Evolutionary conservation across 176 grass and related monocot genomes (phyloP), one percentile per base, ranked within the genome.

Genomic region (Musa troglodytarum): DNA sequence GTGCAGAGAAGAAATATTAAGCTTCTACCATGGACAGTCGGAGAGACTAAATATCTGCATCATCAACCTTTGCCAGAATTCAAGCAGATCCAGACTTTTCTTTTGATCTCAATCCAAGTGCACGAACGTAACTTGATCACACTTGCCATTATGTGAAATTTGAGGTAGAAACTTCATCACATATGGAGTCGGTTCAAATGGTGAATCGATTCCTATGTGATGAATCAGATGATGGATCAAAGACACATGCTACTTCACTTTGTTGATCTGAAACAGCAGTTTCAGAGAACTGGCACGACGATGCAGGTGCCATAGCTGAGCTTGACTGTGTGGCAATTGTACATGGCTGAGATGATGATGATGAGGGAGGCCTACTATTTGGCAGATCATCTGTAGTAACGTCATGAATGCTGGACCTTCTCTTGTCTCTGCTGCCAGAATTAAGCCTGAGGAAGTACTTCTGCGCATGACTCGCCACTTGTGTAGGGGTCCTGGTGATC

Each of bases 401-500:
- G 81, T 96, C 93, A 11, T 96, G 93, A 72, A 96, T 96, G 83
- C 93, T 96, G 1, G 93, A 89, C 66, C 93, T 83, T 49, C 89
- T 88, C 85, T 96, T 96, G 76, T 92, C 89, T 83, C 92, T 96
- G 79, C 86, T 88, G 3, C 83, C 85, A 0, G 89, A 92, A 49
- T 88, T 88, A 53, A 82, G 89, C 79, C 93, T 90, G 85, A 86
- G 92, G 87, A 81, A 96, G 76, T 96, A 96, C 81, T 96, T 96
- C 68, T 96, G 93, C 0, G 93, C 93, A 3, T 96, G 93, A 63
- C 93, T 96, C 8, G 93, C 93, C 76, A 96, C 93, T 82, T 96
- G 93, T 7, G 93, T 96, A 3, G 93, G 93, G 1, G 93, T 92
- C 68, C 89, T 84, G 0, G 93, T 90, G 58, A 82, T 81, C 63